Conservation (phyloP, 78 protist genomes). For the Mantamonas sphyraenae region DNA sequence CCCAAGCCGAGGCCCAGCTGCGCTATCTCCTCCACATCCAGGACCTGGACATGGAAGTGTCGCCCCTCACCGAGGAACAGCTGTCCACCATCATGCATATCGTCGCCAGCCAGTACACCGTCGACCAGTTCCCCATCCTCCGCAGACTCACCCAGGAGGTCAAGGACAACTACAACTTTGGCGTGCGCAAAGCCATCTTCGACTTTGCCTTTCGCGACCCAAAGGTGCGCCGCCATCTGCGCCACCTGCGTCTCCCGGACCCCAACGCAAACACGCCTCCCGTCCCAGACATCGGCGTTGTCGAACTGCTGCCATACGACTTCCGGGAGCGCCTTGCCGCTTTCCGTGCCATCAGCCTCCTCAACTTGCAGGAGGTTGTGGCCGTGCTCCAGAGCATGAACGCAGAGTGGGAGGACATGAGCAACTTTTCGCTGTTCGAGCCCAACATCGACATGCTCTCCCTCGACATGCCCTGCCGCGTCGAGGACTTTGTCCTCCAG, state of each 20-base stretch:
- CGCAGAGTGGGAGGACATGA: too few species aligned
- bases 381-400: too few species aligned
- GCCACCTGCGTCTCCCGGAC: not conserved
- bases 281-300: not conserved
- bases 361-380: too few species aligned
- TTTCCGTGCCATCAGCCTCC: not conserved
- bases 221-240: not conserved
- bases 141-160: not conserved
- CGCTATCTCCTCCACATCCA: not conserved
- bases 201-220: not conserved
- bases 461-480: not conserved
- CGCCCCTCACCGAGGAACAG: not conserved
- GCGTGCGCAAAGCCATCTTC: not conserved
- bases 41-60: not conserved
- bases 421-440: not conserved
- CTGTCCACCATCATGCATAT: not conserved
- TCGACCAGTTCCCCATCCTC: not conserved
- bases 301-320: not conserved
- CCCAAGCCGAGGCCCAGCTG: not conserved
- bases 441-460: not conserved
- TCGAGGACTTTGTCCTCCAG: not conserved
- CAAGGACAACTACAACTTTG: not conserved
- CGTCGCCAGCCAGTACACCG: not conserved
- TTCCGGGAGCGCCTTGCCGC: not conserved
- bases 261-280: not conserved